Percentiles rank a stretch among this genome's conserved stretches.
Evolutionary conservation across 129 eudicot genomes (phyloP).

Genomic region (Flaveria trinervia): DNA sequence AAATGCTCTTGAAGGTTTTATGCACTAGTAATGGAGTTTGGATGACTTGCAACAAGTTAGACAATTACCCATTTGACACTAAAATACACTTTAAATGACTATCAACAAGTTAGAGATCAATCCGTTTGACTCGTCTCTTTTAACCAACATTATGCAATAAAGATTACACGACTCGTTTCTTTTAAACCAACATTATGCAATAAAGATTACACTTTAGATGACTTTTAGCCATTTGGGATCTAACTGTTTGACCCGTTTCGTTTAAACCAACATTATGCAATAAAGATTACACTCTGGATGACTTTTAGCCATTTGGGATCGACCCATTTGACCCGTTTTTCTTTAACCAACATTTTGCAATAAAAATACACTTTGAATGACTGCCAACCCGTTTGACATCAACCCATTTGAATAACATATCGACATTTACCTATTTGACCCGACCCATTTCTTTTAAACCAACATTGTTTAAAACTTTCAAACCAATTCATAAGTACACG

Average conservation of each 20-base stretch:
- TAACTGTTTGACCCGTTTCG: background rate
- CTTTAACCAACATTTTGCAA: background rate
- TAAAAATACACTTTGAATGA: background rate
- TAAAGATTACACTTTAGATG: background rate
- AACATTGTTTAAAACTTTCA: too few relatives aligned
- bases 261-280: background rate
- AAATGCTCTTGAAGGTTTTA: too few relatives aligned
- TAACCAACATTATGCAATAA: background rate
- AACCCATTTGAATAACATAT: too few relatives aligned
- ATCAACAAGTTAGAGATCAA: background rate
- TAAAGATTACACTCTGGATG: background rate
- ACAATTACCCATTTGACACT: too few relatives aligned
- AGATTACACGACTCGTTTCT: background rate
- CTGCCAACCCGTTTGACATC: too few relatives aligned
- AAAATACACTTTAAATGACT: background rate
- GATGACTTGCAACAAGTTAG: too few relatives aligned
- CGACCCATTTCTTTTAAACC: slow-evolving; percentile 5
- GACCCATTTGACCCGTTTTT: background rate
- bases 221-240: background rate
- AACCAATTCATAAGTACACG: background rate
- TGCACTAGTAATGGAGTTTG: too few relatives aligned
- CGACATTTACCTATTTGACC: background rate
- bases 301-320: background rate
- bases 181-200: background rate
- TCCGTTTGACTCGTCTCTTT: background rate